Evolutionary conservation across 2,329 filamentous ascomycete genomes (phyloP).

Genomic region (Colletotrichum tofieldiae): DNA sequence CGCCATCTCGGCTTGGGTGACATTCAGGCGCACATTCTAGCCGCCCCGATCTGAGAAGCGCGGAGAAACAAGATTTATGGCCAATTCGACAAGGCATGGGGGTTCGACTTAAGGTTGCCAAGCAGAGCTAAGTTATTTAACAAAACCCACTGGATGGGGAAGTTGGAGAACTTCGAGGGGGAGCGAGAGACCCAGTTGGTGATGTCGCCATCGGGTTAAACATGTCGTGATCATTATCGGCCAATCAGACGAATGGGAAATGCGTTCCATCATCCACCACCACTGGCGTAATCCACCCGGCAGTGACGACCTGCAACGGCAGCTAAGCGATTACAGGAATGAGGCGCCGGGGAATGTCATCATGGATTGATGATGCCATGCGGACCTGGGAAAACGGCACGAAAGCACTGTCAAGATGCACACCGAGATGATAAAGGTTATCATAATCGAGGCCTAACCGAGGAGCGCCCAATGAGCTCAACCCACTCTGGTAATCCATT

Average conservation of each 20-base stretch:
- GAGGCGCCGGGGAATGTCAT: slow-evolving; percentile 32
- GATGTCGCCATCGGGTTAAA: slow-evolving; percentile 39
- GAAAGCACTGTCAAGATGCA: neutral
- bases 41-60: neutral
- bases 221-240: slow-evolving; percentile 35
- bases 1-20: neutral
- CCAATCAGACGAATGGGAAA: slow-evolving; percentile 13
- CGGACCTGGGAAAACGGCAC: slow-evolving; percentile 15
- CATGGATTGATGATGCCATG: slow-evolving; percentile 42
- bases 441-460: neutral
- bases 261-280: slow-evolving; percentile 12
- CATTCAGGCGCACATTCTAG: neutral
- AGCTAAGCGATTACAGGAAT: slow-evolving; percentile 28
- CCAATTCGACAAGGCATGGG: neutral
- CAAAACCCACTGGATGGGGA: neutral
- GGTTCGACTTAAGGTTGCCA: slow-evolving; percentile 17
- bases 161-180: slow-evolving; percentile 1
- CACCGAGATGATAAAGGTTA: too few relatives aligned
- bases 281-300: slow-evolving; percentile 12
- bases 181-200: slow-evolving; percentile 2
- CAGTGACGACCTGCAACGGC: slow-evolving; percentile 20
- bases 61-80: slow-evolving; percentile 26
- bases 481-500: neutral
- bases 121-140: slow-evolving; percentile 3
- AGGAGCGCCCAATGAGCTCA: neutral